Evolutionary conservation across 2,329 filamentous ascomycete species (phyloP).

Genomic region (Stagonosporopsis cucurbitacearum): DNA sequence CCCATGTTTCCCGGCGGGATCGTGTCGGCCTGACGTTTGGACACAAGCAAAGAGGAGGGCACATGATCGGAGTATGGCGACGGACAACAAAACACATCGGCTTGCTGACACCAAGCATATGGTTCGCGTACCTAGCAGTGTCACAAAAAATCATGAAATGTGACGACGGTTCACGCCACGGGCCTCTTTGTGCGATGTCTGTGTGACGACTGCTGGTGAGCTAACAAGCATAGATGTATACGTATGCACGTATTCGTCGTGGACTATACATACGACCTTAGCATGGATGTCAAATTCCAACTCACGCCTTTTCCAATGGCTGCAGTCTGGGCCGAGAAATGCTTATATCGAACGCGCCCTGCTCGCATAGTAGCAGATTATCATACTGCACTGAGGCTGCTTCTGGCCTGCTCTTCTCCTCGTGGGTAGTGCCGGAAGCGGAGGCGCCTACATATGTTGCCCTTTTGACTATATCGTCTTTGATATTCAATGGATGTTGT

Average conservation of each 20-base stretch:
- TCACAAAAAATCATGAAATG: slow-evolving; percentile 47
- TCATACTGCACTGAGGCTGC: slow-evolving; percentile 36
- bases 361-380: slow-evolving; percentile 25
- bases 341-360: slow-evolving; percentile 62
- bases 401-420: slow-evolving; percentile 26
- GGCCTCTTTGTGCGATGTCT: slow-evolving; percentile 15
- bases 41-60: slow-evolving; percentile 40
- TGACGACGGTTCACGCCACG: slow-evolving; percentile 47
- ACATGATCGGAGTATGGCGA: slow-evolving; percentile 46
- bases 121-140: slow-evolving; percentile 44
- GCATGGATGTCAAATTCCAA: slow-evolving; percentile 99
- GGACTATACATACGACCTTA: slow-evolving; percentile 45
- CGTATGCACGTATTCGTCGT: background rate
- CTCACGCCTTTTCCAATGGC: slow-evolving; percentile 76
- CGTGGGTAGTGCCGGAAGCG: slow-evolving; percentile 29
- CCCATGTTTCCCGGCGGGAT: slow-evolving; percentile 35
- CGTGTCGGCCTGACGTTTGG: slow-evolving; percentile 37
- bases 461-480: no score
- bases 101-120: background rate
- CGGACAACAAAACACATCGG: slow-evolving; percentile 22
- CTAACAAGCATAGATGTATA: background rate
- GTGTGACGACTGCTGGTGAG: slow-evolving; percentile 1
- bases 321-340: slow-evolving; percentile 99
- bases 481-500: no score
- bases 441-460: slow-evolving; percentile 35